Evolutionary conservation across 1,284 basidiomycete species (phyloP).

Genomic region (Irpex rosettiformis): DNA sequence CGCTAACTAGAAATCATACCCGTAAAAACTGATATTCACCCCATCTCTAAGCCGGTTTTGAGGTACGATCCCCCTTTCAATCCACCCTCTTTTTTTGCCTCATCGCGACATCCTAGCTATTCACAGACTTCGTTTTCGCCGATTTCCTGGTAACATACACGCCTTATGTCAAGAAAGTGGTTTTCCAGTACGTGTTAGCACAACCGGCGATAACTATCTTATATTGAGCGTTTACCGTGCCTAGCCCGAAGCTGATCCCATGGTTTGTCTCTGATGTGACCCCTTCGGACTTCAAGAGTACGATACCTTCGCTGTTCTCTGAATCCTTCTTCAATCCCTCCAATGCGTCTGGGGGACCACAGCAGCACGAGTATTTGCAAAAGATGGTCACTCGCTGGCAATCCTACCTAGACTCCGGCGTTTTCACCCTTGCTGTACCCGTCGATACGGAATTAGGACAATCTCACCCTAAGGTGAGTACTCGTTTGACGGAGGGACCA

Average conservation of each 20-base stretch:
- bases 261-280: slow-evolving; percentile 95
- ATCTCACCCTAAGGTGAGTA: slow-evolving; percentile 31
- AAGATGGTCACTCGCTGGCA: slow-evolving; percentile 75
- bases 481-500: neutral
- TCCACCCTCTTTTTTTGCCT: too few species aligned
- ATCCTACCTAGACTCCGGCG: slow-evolving; percentile 62
- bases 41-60: slow-evolving; percentile 77
- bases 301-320: slow-evolving; percentile 53
- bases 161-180: slow-evolving; percentile 74
- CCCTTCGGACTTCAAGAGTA: slow-evolving; percentile 68
- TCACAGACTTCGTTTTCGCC: slow-evolving; percentile 92
- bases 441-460: slow-evolving; percentile 61
- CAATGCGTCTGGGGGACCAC: slow-evolving; percentile 23
- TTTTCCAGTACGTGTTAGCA: slow-evolving; percentile 75
- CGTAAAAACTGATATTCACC: too few species aligned
- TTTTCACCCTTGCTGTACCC: slow-evolving; percentile 76
- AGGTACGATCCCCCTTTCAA: slow-evolving; percentile 43
- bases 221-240: too few species aligned
- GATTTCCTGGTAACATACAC: slow-evolving; percentile 91
- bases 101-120: slow-evolving; percentile 51
- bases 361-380: slow-evolving; percentile 42
- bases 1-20: neutral
- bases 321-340: slow-evolving; percentile 51
- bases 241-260: slow-evolving; percentile 84
- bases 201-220: neutral